These are phyloP conservation scores for Russula griseocarnosa DNA, from an alignment of 768 basidiomycete genomes.

Conservation along the genomic window DNA sequence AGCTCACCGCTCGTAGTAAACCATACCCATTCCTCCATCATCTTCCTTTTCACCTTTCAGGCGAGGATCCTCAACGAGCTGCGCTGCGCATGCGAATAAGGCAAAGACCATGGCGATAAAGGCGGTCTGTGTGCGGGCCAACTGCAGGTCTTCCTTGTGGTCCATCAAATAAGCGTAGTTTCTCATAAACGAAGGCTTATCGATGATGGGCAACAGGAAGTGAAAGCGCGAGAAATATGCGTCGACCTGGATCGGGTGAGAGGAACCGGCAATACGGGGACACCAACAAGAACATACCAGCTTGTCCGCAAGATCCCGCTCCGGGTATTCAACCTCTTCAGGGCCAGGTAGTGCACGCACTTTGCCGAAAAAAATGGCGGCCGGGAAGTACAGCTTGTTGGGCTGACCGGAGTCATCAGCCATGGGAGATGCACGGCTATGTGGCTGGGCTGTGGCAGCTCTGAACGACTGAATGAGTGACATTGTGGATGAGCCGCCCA, in stretches of 20 bases:
- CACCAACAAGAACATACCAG: conserved; percentile 50
- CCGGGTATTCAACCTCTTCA: conserved; percentile 85
- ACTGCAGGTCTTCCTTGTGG: conserved; percentile 48
- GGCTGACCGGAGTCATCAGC: conserved; percentile 78
- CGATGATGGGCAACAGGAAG: conserved; percentile 82
- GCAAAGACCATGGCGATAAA: conserved; percentile 82
- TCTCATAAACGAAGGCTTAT: conserved; percentile 77
- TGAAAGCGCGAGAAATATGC: conserved; percentile 86
- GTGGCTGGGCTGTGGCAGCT: conserved; percentile 65
- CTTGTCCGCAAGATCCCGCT: conserved; percentile 81
- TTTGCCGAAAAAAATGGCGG: conserved; percentile 83
- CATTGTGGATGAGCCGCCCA: conserved; percentile 89
- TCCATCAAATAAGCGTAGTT: conserved; percentile 75
- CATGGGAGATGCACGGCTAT: conserved; percentile 77
- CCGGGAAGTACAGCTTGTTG: conserved; percentile 85
- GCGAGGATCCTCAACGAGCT: conserved; percentile 70
- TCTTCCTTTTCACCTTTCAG: conserved; percentile 56
- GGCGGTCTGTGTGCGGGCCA: conserved; percentile 59
- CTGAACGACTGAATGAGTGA: conserved; percentile 86
- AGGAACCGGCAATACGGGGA: conserved; percentile 23
- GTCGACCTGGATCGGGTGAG: conserved; percentile 54
- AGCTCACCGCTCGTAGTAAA: conserved; percentile 79
- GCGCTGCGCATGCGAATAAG: conserved; percentile 86
- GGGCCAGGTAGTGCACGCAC: conserved; percentile 74
- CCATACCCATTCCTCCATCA: conserved; percentile 85